Conservation (phyloP, 805 yeast species). For the Isabelozyma gotoi region DNA sequence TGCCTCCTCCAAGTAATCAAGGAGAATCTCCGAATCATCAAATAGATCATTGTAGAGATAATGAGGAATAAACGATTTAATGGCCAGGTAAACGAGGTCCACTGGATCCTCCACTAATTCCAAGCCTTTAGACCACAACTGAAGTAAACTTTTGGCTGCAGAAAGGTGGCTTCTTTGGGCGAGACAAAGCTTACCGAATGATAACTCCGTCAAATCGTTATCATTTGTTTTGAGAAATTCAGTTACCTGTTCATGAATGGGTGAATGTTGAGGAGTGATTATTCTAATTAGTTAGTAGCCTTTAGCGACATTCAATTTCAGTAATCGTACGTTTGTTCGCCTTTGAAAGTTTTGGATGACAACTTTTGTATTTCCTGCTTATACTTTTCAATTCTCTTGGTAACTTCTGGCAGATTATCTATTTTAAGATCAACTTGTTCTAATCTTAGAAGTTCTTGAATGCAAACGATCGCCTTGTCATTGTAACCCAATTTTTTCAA, state of each 20-base stretch:
- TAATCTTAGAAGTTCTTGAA: constrained; percentile 8
- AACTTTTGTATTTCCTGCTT: constrained; percentile 3
- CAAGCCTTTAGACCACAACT: not conserved
- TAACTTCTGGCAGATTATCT: not conserved
- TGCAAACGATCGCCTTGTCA: constrained; percentile 9
- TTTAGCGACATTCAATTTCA: too few relatives aligned
- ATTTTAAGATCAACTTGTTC: not conserved
- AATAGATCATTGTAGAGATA: constrained; percentile 10
- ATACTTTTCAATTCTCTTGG: constrained; percentile 4
- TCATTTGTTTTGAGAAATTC: constrained; percentile 12
- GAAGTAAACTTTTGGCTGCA: not conserved
- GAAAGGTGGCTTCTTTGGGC: not conserved
- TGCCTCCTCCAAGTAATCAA: constrained; percentile 7
- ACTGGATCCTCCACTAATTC: constrained; percentile 4
- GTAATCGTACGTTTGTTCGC: not conserved
- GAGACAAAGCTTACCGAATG: constrained; percentile 17
- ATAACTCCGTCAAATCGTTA: constrained; percentile 11
- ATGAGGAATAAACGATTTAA: constrained; percentile 13
- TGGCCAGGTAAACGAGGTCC: constrained; percentile 9
- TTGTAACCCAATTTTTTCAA: constrained; percentile 13
- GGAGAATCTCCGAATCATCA: not conserved
- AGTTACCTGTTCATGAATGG: constrained; percentile 22
- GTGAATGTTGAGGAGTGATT: not conserved
- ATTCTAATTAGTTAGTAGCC: not conserved
- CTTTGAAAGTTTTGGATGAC: not conserved